Conservation (phyloP, 805 yeast species). For the Ascoidea tarda region DNA sequence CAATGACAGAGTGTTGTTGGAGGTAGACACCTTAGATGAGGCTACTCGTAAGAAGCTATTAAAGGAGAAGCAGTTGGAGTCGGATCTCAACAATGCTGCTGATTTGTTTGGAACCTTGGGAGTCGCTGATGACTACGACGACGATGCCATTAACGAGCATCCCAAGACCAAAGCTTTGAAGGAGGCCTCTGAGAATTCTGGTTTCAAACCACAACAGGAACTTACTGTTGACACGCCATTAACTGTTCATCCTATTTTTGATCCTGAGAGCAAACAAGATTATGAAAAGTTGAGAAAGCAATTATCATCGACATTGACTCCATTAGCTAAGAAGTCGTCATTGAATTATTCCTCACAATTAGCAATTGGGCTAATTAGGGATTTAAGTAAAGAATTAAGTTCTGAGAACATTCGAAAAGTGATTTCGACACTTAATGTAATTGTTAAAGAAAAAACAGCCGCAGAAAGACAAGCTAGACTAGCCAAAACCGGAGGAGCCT, state of each 20-base stretch:
- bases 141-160: conserved; percentile 16
- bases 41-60: conserved; percentile 61
- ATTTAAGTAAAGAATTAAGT: conserved; percentile 65
- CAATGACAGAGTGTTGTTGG: conserved; percentile 27
- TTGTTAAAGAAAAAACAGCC: conserved; percentile 73
- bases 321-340: conserved; percentile 44
- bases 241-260: conserved; percentile 68
- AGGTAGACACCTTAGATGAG: conserved; percentile 58
- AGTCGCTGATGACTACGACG: conserved; percentile 23
- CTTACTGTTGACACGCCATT: conserved; percentile 52
- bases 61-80: conserved; percentile 65
- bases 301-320: conserved; percentile 43
- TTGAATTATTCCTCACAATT: conserved; percentile 61
- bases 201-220: conserved; percentile 19
- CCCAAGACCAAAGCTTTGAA: conserved; percentile 27
- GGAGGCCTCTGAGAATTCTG: conserved; percentile 21
- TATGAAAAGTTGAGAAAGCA: conserved; percentile 68
- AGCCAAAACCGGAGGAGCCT: conserved; percentile 70
- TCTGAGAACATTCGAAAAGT: conserved; percentile 79
- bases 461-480: conserved; percentile 82
- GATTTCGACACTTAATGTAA: conserved; percentile 67
- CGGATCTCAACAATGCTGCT: conserved; percentile 89
- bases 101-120: conserved; percentile 70
- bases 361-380: conserved; percentile 79
- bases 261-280: conserved; percentile 68